These are phyloP conservation scores for Leucaena leucocephala DNA, from an alignment of 306 rosid genomes.

Conservation along the genomic window DNA sequence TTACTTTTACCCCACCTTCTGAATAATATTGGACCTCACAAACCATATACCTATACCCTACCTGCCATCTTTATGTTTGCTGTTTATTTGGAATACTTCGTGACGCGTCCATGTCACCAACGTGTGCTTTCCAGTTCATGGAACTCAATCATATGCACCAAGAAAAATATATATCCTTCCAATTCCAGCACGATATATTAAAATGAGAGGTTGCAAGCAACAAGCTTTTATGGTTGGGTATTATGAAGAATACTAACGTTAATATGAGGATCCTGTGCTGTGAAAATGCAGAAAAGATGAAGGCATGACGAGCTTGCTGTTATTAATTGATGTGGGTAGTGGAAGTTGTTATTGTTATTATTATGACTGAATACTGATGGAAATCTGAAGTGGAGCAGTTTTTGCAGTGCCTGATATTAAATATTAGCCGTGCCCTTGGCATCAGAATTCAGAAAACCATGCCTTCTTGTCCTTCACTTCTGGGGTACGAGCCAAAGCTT, in stretches of 20 bases:
- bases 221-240: background rate
- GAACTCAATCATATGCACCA: background rate
- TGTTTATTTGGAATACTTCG: background rate
- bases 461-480: constrained; percentile 41
- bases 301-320: background rate
- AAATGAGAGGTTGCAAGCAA: no score
- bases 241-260: background rate
- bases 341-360: background rate
- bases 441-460: constrained; percentile 7
- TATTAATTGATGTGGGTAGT: background rate
- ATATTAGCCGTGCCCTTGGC: constrained; percentile 36
- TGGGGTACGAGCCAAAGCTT: constrained; percentile 47
- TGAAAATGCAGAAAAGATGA: background rate
- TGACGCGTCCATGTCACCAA: constrained; percentile 37
- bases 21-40: background rate
- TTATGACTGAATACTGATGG: background rate
- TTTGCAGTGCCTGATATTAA: constrained; percentile 31
- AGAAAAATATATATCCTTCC: background rate
- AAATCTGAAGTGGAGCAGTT: constrained; percentile 15
- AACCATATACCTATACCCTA: background rate
- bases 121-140: constrained; percentile 31
- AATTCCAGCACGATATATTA: background rate
- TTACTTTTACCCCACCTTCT: background rate
- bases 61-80: background rate
- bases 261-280: background rate